phyloP scores from a whole-genome alignment of 2,329 filamentous ascomycete species.

The Ascomycota sp. region DNA sequence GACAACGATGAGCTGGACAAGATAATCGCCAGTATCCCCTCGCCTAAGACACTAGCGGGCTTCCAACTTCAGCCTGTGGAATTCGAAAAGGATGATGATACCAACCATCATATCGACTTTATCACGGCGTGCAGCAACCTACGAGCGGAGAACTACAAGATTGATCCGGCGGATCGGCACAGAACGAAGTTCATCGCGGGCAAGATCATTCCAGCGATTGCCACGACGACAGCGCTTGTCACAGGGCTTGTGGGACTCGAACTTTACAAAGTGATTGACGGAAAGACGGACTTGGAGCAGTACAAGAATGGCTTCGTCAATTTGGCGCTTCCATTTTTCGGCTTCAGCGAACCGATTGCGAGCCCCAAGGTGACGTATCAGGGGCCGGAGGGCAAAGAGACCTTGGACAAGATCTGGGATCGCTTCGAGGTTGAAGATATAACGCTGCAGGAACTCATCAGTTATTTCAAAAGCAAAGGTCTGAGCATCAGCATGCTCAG shows the following conservation, averaged over 20 bases:
- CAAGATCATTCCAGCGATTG: conserved; percentile 97
- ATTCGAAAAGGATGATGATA: conserved; percentile 97
- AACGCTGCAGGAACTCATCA: conserved; percentile 62
- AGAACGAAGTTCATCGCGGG: conserved; percentile 99
- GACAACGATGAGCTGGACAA: conserved; percentile 56
- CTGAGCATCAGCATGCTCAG: conserved; percentile 79
- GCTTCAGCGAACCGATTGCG: conserved; percentile 88
- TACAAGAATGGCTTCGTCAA: conserved; percentile 99
- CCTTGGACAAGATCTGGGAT: conserved; percentile 93
- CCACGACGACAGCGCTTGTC: conserved; percentile 85
- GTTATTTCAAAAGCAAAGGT: conserved; percentile 60
- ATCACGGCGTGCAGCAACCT: conserved; percentile 94
- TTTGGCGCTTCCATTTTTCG: conserved; percentile 86
- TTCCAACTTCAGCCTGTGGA: conserved; percentile 84
- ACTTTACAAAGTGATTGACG: conserved; percentile 88
- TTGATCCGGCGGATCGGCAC: conserved; percentile 73
- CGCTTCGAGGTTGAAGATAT: conserved; percentile 79
- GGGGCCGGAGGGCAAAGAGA: conserved; percentile 55
- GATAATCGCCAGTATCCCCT: conserved; percentile 50
- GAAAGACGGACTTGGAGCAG: conserved; percentile 88
- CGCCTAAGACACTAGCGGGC: conserved; percentile 58
- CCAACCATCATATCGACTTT: conserved; percentile 96
- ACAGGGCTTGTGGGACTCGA: conserved; percentile 84
- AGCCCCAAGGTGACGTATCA: conserved; percentile 83
- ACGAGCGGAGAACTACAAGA: conserved; percentile 94